These are phyloP conservation scores for Neurospora sp. DNA, from an alignment of 495 filamentous ascomycete species.

Conservation along the genomic window DNA sequence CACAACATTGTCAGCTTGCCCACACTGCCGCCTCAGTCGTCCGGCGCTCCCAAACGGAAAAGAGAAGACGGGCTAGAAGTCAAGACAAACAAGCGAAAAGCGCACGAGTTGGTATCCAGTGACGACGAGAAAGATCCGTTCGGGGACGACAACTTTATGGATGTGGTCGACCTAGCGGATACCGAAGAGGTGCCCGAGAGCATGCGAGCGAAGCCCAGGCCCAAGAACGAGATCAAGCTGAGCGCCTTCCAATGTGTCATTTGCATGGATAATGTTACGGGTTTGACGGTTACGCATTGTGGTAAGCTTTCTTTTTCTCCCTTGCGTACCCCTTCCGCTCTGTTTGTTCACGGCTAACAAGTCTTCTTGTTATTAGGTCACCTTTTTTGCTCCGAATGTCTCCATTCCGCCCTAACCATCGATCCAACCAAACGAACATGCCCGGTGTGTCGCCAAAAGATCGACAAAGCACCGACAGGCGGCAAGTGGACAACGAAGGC, in stretches of 20 bases:
- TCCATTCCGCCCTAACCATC: conserved; percentile 63
- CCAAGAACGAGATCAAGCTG: conserved; percentile 44
- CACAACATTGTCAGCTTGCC: not conserved
- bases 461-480: conserved; percentile 39
- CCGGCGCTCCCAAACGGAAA: not conserved
- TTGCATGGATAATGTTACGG: conserved; percentile 68
- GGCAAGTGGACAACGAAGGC: conserved; percentile 24
- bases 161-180: conserved; percentile 49
- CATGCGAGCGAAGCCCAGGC: conserved; percentile 33
- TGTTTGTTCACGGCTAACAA: not conserved
- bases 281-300: conserved; percentile 70
- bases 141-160: conserved; percentile 4
- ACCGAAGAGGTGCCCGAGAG: conserved; percentile 47
- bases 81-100: conserved; percentile 1
- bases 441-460: conserved; percentile 45
- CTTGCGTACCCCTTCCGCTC: not conserved
- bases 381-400: conserved; percentile 75
- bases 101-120: conserved; percentile 5
- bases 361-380: conserved; percentile 45
- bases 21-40: not conserved
- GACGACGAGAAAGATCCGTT: conserved; percentile 25
- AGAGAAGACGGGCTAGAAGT: not conserved
- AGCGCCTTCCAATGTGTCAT: conserved; percentile 64
- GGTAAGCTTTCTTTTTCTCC: conserved; percentile 46
- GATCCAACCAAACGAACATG: conserved; percentile 38